Base-by-base conservation (phyloP, 768 basidiomycete genomes). In the Lactifluus hygrophoroides region DNA sequence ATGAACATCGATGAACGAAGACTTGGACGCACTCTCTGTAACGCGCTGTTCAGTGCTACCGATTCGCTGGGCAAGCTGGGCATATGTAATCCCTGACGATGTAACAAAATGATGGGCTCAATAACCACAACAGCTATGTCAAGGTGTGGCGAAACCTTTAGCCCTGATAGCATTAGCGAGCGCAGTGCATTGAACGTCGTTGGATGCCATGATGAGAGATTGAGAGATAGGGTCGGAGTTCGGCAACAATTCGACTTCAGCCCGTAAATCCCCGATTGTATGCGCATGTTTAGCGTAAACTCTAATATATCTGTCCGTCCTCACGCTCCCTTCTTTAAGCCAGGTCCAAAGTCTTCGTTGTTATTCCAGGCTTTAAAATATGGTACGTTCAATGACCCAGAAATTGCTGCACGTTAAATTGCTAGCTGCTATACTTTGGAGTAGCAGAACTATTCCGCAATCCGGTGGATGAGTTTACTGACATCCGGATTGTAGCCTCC, bases 401-500 rank as follows among this genome's bases (percentile, higher is more conserved):
- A 48, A 28, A 21, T 13, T 10, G 5, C 14, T 43, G 23, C 21
- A 11, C 21, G 21, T 9, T 10, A 28, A 14, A 35, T 23, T 25
- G 51, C 38, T 30, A 35, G 40, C 32, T 35, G 46, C 47, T 25
- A 32, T 46, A 40, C 44, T 57, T 51, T 5, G 3, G 46, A 3
- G 34, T 27, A 49, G 54, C 28, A 43, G 58, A 48, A 51, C 28
- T 7, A 1, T n/a, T 25, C 25, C 8, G 23, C 13, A 25, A 46
- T 54, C 37, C 16, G 75, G 58, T 83, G 84, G 83, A 85, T 85
- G 70, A 69, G 38, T 60, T 62, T 23, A 60, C 79, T 80, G 71
- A 79, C 73, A 17, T 60, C 49, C 62, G 76, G 83, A 84, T 84
- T 43, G 78, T 76, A 92, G 90, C 76, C 90, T 64, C 90, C 90